Percentiles rank a stretch among this genome's conserved stretches.
Conservation (phyloP, 1,139 yeast genomes). For the Zygosaccharomyces pseudobailii region DNA sequence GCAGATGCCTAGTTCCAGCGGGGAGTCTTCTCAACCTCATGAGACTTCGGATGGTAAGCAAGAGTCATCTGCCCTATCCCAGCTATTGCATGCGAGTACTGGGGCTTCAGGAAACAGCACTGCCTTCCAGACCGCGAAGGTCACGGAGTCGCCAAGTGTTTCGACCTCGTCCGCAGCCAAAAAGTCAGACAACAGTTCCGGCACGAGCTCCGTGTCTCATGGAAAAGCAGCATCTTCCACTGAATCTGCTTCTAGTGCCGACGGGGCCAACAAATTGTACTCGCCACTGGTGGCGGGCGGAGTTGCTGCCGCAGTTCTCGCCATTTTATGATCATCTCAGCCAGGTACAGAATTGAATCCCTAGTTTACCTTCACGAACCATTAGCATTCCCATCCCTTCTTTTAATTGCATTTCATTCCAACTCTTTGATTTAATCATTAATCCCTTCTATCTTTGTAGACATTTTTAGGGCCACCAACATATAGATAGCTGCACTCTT, state of each 20-base stretch:
- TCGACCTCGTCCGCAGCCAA: neutral
- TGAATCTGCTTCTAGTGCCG: constrained; percentile 9
- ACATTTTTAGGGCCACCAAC: neutral
- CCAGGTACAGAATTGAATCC: neutral
- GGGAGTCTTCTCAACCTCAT: constrained; percentile 2
- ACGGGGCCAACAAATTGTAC: constrained; percentile 12
- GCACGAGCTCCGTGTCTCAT: neutral
- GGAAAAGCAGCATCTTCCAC: constrained; percentile 3
- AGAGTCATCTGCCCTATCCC: constrained; percentile 12
- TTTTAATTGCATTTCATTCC: neutral
- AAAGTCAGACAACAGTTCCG: neutral
- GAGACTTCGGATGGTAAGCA: constrained; percentile 7
- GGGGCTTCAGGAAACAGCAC: neutral
- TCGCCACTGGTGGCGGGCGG: constrained; percentile 16
- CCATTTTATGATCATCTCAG: constrained; percentile 9
- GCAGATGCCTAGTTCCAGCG: constrained; percentile 9
- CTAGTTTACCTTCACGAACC: neutral
- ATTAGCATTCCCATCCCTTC: neutral
- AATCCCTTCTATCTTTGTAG: neutral
- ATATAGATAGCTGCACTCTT: neutral
- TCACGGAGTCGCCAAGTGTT: neutral
- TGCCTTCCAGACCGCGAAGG: neutral
- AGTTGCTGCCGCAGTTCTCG: constrained; percentile 13
- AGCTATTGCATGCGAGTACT: constrained; percentile 7
- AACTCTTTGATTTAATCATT: neutral